phyloP scores from a whole-genome alignment of 768 basidiomycete genomes.

The Sporobolomyces phaffii region DNA sequence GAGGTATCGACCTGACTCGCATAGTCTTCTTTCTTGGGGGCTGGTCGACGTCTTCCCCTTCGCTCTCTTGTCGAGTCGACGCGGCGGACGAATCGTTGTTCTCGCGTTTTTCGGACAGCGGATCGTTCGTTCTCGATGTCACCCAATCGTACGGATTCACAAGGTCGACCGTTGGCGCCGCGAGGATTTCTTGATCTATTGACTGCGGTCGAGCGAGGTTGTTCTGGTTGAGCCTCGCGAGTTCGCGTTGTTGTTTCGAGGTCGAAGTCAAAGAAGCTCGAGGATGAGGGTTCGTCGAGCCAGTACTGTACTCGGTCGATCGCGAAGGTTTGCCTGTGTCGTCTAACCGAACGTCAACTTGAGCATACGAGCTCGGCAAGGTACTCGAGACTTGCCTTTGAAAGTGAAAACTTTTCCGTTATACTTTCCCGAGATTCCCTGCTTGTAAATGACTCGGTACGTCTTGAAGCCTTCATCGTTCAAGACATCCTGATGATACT shows the following conservation, averaged over 20 bases:
- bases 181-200: not conserved
- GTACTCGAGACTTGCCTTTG: not conserved
- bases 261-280: not conserved
- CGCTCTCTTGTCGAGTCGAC: not conserved
- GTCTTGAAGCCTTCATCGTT: not conserved
- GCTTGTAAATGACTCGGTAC: not conserved
- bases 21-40: not conserved
- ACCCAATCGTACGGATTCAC: not conserved
- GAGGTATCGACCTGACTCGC: not conserved
- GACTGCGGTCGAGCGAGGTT: not conserved
- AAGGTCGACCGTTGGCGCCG: not conserved
- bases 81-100: not conserved
- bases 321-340: not conserved
- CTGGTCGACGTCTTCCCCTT: not conserved
- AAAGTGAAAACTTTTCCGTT: not conserved
- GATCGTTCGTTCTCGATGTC: not conserved
- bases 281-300: slow-evolving; percentile 1
- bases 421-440: not conserved
- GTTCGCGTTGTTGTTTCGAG: slow-evolving; percentile 1
- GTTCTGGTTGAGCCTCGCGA: not conserved
- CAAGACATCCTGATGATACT: not conserved
- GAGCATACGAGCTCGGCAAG: not conserved
- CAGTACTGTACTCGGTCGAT: not conserved
- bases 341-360: not conserved
- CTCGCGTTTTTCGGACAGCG: not conserved